Evolutionary conservation across 768 basidiomycete genomes (phyloP), one percentile per base, ranked within the genome.

Genomic region (Boletus reticulatus): DNA sequence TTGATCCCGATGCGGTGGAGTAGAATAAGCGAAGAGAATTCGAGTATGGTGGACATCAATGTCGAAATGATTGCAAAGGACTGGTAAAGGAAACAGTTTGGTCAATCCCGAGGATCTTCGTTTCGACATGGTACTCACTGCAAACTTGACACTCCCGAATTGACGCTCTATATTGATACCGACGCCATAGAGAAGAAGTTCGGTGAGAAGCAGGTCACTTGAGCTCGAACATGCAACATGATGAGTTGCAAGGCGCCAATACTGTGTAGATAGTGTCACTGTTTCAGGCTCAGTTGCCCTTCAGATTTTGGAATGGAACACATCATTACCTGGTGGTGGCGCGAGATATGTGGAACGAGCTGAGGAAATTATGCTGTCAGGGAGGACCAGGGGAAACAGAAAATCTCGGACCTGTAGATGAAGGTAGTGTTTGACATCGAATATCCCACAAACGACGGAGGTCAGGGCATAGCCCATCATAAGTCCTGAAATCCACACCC

Each of bases 291-390:
- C 53, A 67, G 61, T 54, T 56, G 50, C 43, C 57, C 61, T 61
- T 59, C 48, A 55, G 36, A 45, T 16, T 38, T 53, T 47, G 46
- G 12, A 37, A 31, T 17, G 50, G 48, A 48, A 49, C 29, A 47
- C 47, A 19, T 50, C 55, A 50, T 56, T 75, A 92, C 94, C 79
- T 96, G 94, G 65, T 92, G 89, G 69, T 95, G 83, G 50, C 83
- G 84, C n/a, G 91, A 92, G 46, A 97, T 79, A 68, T 97, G 94
- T 3, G 94, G 94, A 19, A 90, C 82, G 39, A 95, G 81, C 86
- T 94, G 59, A 20, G 42, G 34, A 41, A n/a, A 46, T 47, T 57
- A 20, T 16, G 22, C 2, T 46, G 43, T 62, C 36, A 58, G 57
- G 51, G 44, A 38, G 49, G 44, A 16, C 17, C 38, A 43, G 34